Percentiles rank a stretch among this genome's conserved stretches.
These are phyloP conservation scores for Sclerotinia nivalis DNA, from an alignment of 2,329 filamentous ascomycete species.

Conservation along the genomic window DNA sequence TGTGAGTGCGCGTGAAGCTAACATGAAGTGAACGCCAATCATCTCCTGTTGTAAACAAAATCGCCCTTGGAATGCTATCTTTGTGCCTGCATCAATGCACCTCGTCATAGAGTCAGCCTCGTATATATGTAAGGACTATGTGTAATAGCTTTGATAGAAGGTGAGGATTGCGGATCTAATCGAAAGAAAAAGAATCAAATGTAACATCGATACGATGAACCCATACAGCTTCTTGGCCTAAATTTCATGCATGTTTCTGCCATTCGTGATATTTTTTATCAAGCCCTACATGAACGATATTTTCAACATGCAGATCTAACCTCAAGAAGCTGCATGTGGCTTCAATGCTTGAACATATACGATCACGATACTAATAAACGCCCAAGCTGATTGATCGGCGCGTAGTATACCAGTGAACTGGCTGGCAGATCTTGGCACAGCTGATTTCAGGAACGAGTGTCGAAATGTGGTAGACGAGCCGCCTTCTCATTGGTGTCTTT, in stretches of 20 bases:
- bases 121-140: conserved; percentile 5
- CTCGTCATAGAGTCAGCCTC: conserved; percentile 9
- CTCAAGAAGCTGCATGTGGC: conserved; percentile 9
- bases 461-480: conserved; percentile 17
- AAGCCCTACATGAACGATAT: background rate
- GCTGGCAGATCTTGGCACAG: background rate
- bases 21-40: background rate
- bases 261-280: background rate
- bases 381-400: conserved; percentile 8
- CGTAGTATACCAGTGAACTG: background rate
- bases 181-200: background rate
- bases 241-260: background rate
- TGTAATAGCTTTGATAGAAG: conserved; percentile 2
- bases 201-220: conserved; percentile 3
- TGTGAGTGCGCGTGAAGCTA: background rate
- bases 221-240: background rate
- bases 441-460: conserved; percentile 20
- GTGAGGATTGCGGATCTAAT: background rate
- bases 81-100: conserved; percentile 11
- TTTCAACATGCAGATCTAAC: background rate
- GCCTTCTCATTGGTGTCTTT: conserved; percentile 4
- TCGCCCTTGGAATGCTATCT: background rate
- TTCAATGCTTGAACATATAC: conserved; percentile 8
- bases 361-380: background rate
- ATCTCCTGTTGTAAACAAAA: background rate